Evolutionary conservation across 2,329 filamentous ascomycete species (phyloP), one percentile per base, ranked within the genome.

Genomic region (Chrysosporium queenslandicum): DNA sequence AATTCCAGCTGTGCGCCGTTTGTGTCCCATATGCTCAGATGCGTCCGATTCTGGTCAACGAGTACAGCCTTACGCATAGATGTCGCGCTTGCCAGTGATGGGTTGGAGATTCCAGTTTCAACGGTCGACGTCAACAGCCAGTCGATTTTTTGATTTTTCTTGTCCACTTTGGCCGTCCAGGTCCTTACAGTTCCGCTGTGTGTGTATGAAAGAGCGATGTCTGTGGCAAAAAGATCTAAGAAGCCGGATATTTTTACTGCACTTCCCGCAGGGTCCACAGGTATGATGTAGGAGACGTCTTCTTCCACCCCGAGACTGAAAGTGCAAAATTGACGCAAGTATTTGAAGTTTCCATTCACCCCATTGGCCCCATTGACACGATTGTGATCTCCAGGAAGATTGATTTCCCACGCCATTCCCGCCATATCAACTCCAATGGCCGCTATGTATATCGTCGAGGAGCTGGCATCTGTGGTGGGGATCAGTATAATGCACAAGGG

Each of bases 21-120:
- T 9, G 87, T 86, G 63, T 95, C 90, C 91, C 90, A 96, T 46
- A 96, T 94, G 0, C 87, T 94, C 46, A 96, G 71, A 37, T 82
- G 80, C 0, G 84, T 88, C 56, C 83, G 81, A 12, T 77, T 74
- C 2, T 79, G 75, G 64, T 94, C 85, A 30, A 94, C 87, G 18
- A 96, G 70, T 3, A 89, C 89, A 21, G 87, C 86, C 66, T 94
- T 95, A 57, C 90, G 85, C 61, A 90, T 84, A 7, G 85, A 90
- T 59, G 86, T 94, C 12, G 86, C 89, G 62, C 87, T 94, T 9
- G 86, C 87, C 25, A 95, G 75, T 0, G 86, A 82, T 21, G 86
- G 86, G 25, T 85, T 78, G 0, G 69, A 66, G 16, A 95, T 76
- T 1, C 84, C 82, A 1, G 90, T 95, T 58, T 94, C 85, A 56